Evolutionary conservation across 805 yeast species (phyloP).

Genomic region (Myxozyma sirexii): DNA sequence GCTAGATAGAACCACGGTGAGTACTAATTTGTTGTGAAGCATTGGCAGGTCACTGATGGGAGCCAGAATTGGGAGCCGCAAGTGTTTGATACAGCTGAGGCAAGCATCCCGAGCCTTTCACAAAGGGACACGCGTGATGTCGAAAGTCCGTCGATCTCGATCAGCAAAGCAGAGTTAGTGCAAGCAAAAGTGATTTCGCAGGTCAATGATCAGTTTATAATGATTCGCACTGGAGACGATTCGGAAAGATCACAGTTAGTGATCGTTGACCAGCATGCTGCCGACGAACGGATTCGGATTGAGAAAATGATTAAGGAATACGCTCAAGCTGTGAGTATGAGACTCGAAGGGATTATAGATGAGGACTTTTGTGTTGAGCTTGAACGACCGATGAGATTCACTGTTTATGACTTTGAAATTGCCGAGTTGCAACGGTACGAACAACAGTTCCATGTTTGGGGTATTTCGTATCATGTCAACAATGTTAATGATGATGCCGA

Average conservation of each 20-base stretch:
- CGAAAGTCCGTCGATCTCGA: neutral
- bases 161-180: slow-evolving; percentile 7
- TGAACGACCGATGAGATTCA: slow-evolving; percentile 26
- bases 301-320: slow-evolving; percentile 54
- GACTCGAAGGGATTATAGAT: neutral
- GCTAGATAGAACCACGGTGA: neutral
- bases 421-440: neutral
- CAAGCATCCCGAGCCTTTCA: slow-evolving; percentile 3
- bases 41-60: neutral
- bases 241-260: slow-evolving; percentile 43
- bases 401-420: neutral
- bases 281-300: slow-evolving; percentile 71
- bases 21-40: neutral
- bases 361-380: neutral
- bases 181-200: slow-evolving; percentile 46
- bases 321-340: slow-evolving; percentile 33
- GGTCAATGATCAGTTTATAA: slow-evolving; percentile 64
- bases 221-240: slow-evolving; percentile 43
- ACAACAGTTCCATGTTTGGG: slow-evolving; percentile 47
- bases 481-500: neutral
- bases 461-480: slow-evolving; percentile 42
- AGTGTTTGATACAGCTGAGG: slow-evolving; percentile 12
- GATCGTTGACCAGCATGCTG: slow-evolving; percentile 78
- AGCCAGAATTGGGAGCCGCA: slow-evolving; percentile 10
- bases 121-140: neutral